Base-by-base conservation (phyloP, 768 basidiomycete genomes). In the Rhizopogon vesiculosus region DNA sequence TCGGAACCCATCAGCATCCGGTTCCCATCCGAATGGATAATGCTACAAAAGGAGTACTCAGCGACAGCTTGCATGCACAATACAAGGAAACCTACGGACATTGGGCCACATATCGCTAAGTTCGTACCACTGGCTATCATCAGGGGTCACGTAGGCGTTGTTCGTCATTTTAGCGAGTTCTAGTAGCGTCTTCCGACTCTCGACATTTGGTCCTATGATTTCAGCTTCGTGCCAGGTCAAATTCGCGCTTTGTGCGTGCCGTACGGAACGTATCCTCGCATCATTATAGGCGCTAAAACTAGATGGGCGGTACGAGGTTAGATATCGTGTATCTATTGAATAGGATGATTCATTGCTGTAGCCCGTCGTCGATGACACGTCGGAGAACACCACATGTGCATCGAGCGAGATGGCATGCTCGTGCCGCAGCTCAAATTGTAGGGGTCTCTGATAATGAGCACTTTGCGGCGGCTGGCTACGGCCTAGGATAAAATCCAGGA, bases 101-200 rank as follows among this genome's bases (percentile, higher is more conserved):
- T 71, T 71, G 66, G 83, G 84, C 88, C 88, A 98, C 1, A 76
- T 64, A 0, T 75, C 78, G 1, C 75, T 78, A 44, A 94, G 63
- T 45, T 89, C 83, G 68, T 91, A 96, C 96, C 96, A 98, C 1
- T 67, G 79, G 6, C 70, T 56, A 54, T 87, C 83, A 7, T 78
- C 76, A 0, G 83, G 83, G 10, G 75, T 65, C 15, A 87, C 71
- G 74, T 98, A 98, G 46, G 96, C 93, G 66, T 98, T 93, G 64
- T 87, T 91, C 41, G 92, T 83, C 91, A 99, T 98, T 82, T 93
- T 97, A 9, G 94, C 96, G 45, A 99, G 79, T 56, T 83, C 75
- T 35, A 90, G 76, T 31, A 98, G 72, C 2, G 91, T 89, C 58
- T 86, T 82, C 42, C 91, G 77, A 50, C 81, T 83, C 62, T 85